Evolutionary conservation across 129 eudicot genomes (phyloP).

Genomic region (Heracleum sosnowskyi): DNA sequence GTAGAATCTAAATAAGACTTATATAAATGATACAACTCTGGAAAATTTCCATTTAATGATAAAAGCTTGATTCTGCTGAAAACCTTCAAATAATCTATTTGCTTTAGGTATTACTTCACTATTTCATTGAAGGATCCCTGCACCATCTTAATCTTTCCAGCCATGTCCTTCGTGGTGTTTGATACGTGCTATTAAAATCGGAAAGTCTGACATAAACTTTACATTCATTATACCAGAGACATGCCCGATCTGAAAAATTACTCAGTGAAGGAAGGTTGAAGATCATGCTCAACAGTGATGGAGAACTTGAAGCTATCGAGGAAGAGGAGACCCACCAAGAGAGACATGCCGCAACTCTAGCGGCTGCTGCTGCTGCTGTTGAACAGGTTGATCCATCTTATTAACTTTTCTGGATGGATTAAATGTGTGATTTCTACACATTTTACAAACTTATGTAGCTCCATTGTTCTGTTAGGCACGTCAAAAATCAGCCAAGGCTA

Average conservation of each 20-base stretch:
- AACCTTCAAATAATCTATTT: background rate
- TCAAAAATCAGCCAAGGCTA: conserved; percentile 23
- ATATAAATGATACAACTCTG: background rate
- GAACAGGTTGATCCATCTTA: conserved; percentile 40
- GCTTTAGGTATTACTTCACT: background rate
- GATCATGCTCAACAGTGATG: conserved; percentile 75
- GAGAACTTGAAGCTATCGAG: conserved; percentile 43
- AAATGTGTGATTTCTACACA: background rate
- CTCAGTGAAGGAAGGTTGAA: conserved; percentile 75
- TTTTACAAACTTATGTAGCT: background rate
- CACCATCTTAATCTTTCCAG: background rate
- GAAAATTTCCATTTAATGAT: background rate
- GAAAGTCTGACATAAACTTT: background rate
- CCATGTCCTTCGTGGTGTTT: background rate
- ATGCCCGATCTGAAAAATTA: conserved; percentile 78
- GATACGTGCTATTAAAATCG: background rate
- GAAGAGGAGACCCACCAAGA: conserved; percentile 59
- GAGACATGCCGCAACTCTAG: conserved; percentile 47
- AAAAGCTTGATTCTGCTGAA: background rate
- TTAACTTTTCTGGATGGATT: background rate
- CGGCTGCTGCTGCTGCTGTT: conserved; percentile 14
- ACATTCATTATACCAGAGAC: conserved; percentile 40
- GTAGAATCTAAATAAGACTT: background rate
- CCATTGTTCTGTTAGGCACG: conserved; percentile 19
- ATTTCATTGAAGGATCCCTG: background rate